Conservation (phyloP, 164 flowering plant genomes). For the Annona squamosa region DNA sequence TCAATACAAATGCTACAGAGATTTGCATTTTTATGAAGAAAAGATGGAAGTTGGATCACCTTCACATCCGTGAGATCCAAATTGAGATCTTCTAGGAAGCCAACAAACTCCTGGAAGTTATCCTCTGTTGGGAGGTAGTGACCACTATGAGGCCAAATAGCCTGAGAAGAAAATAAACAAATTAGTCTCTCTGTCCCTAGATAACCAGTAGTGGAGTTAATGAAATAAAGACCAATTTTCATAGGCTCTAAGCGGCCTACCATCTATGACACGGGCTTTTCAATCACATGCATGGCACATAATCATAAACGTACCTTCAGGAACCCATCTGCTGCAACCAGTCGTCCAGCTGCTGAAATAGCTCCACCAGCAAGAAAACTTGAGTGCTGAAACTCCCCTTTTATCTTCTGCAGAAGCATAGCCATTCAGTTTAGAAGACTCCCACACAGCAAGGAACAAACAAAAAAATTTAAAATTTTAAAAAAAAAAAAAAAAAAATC, state of each 20-base stretch:
- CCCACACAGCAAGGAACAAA: not conserved
- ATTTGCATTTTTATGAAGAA: not conserved
- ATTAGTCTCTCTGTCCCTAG: too few relatives aligned
- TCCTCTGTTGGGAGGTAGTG: slow-evolving; percentile 81
- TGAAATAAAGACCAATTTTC: not conserved
- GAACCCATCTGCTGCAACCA: slow-evolving; percentile 57
- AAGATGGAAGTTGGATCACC: slow-evolving; percentile 27
- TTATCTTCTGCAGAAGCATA: slow-evolving; percentile 40
- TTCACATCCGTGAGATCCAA: slow-evolving; percentile 63
- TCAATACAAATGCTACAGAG: not conserved
- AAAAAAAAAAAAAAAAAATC: too few relatives aligned
- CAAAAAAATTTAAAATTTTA: too few relatives aligned
- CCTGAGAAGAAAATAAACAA: slow-evolving; percentile 27
- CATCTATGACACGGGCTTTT: not conserved
- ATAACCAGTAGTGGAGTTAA: not conserved
- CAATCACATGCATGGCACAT: not conserved
- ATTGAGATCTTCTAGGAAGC: slow-evolving; percentile 48
- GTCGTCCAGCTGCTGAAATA: slow-evolving; percentile 62
- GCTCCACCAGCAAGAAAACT: slow-evolving; percentile 81
- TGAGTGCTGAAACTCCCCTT: slow-evolving; percentile 74
- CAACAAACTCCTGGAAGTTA: slow-evolving; percentile 54
- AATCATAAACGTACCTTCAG: slow-evolving; percentile 39
- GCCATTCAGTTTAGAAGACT: not conserved
- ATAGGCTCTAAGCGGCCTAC: not conserved
- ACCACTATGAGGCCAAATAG: slow-evolving; percentile 79